phyloP scores from a whole-genome alignment of 1,139 yeast species.

The Yamadazyma pseudoaaseri region DNA sequence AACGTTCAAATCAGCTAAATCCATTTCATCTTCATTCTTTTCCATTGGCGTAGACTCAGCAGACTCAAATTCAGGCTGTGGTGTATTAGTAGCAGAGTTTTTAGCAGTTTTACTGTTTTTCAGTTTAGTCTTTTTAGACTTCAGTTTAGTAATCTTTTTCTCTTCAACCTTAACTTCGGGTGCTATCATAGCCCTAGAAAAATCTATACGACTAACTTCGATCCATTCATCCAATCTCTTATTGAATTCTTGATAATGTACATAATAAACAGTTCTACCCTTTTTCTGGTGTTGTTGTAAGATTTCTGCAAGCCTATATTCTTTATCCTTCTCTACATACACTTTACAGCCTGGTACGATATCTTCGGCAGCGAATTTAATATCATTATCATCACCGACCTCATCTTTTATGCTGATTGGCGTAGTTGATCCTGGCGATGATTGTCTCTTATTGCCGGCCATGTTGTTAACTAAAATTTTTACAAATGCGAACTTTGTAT shows the following conservation, averaged over 20 bases:
- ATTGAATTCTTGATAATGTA: constrained; percentile 91
- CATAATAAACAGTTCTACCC: constrained; percentile 80
- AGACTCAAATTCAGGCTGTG: constrained; percentile 12
- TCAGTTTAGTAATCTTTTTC: constrained; percentile 30
- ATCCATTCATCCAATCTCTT: constrained; percentile 94
- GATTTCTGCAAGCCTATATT: constrained; percentile 78
- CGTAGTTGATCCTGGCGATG: constrained; percentile 6
- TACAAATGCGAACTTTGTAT: constrained; percentile 1
- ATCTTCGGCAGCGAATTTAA: constrained; percentile 41
- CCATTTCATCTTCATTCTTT: constrained; percentile 68
- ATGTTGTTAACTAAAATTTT: neutral
- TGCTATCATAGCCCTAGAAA: constrained; percentile 60
- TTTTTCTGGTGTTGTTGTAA: constrained; percentile 74
- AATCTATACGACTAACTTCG: constrained; percentile 65
- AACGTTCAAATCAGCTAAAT: constrained; percentile 79
- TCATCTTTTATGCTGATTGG: constrained; percentile 16
- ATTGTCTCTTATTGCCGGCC: constrained; percentile 1
- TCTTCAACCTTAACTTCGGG: constrained; percentile 67
- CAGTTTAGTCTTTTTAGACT: constrained; percentile 24
- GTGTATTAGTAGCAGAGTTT: constrained; percentile 14
- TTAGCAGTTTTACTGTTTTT: constrained; percentile 16
- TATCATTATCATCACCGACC: constrained; percentile 12
- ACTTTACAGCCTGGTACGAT: constrained; percentile 75
- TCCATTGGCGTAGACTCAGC: constrained; percentile 24
- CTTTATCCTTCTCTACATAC: constrained; percentile 77